Conservation (phyloP, 768 basidiomycete species). For the Mycena metata region DNA sequence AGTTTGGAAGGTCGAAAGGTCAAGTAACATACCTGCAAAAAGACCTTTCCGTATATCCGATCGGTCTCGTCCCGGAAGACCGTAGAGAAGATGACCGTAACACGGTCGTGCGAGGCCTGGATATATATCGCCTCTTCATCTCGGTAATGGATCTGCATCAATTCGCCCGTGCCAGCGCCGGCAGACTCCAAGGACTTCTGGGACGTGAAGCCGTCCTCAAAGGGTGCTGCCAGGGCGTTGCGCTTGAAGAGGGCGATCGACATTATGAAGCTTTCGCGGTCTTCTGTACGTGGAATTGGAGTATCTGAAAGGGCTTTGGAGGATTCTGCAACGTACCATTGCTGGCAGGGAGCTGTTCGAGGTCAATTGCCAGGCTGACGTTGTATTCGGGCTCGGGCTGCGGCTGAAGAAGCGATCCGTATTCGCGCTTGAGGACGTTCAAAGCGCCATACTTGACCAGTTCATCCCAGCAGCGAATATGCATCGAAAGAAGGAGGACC, state of each 20-base stretch:
- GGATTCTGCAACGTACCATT: constrained; percentile 66
- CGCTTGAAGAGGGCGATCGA: constrained; percentile 91
- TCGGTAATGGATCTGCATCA: constrained; percentile 95
- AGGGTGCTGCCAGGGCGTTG: constrained; percentile 94
- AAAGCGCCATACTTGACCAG: constrained; percentile 89
- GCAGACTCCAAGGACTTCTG: constrained; percentile 89
- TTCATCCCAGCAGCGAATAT: constrained; percentile 97
- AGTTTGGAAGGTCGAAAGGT: not conserved
- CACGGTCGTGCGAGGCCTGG: constrained; percentile 92
- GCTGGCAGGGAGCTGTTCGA: constrained; percentile 86
- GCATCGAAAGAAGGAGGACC: constrained; percentile 90
- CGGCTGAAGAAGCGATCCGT: constrained; percentile 76
- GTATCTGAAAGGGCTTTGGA: constrained; percentile 33
- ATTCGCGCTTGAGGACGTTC: constrained; percentile 85
- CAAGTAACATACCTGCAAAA: constrained; percentile 80
- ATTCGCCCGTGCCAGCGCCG: constrained; percentile 75
- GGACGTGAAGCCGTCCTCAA: constrained; percentile 87
- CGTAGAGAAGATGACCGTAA: constrained; percentile 98
- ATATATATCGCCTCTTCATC: constrained; percentile 98
- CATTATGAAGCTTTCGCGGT: constrained; percentile 82
- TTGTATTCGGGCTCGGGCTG: constrained; percentile 91
- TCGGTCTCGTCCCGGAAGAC: constrained; percentile 98
- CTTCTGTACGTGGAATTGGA: constrained; percentile 63
- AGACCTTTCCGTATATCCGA: constrained; percentile 97
- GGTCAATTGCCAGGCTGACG: constrained; percentile 87